Percentiles rank a stretch among this genome's conserved stretches.
Evolutionary conservation across 495 filamentous ascomycete genomes (phyloP).

Genomic region (Parathielavia appendiculata): DNA sequence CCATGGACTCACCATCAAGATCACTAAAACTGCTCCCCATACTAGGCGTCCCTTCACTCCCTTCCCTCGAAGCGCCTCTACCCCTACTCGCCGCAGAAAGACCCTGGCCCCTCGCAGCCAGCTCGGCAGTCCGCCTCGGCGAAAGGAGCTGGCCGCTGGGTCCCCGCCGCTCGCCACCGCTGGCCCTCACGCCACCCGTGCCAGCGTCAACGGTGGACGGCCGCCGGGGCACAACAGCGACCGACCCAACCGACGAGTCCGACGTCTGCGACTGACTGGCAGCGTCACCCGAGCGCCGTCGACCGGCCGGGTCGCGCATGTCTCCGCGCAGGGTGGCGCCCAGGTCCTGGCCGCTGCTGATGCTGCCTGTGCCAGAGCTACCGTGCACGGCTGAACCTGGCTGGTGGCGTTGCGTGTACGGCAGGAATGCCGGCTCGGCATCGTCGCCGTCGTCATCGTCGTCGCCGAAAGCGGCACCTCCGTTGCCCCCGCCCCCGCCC

Average conservation of each 20-base stretch:
- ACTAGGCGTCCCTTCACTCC: conserved; percentile 84
- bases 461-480: neutral
- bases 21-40: conserved; percentile 99
- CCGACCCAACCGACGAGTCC: conserved; percentile 59
- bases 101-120: conserved; percentile 45
- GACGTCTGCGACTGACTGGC: conserved; percentile 39
- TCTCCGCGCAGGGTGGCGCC: conserved; percentile 58
- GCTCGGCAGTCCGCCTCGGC: conserved; percentile 53
- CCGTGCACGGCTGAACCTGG: conserved; percentile 3
- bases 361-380: neutral
- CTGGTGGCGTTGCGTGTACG: conserved; percentile 40
- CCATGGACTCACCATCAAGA: conserved; percentile 65
- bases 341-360: conserved; percentile 45
- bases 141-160: conserved; percentile 33
- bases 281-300: neutral
- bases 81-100: neutral
- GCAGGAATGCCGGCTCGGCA: conserved; percentile 67
- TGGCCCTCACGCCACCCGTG: conserved; percentile 6
- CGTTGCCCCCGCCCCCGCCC: conserved; percentile 1
- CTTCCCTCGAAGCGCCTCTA: conserved; percentile 54
- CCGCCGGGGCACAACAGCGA: conserved; percentile 35
- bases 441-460: conserved; percentile 50
- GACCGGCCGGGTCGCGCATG: conserved; percentile 26
- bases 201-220: too few species aligned
- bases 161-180: neutral